Evolutionary conservation across 129 eudicot species (phyloP), one percentile per base, ranked within the genome.

Genomic region (Chrysanthemum lavandulifolium): DNA sequence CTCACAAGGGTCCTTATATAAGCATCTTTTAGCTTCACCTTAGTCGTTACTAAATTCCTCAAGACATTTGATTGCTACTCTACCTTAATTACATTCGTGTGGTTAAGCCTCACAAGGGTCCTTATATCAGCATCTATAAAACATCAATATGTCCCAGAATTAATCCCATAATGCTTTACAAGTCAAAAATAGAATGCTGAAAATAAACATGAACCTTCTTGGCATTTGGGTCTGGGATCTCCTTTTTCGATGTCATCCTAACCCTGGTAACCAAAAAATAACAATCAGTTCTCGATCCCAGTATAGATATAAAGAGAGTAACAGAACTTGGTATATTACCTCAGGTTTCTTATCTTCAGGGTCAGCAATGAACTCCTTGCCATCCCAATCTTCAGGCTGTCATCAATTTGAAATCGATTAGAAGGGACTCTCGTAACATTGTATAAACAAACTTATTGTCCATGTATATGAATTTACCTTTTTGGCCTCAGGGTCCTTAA

Each of bases 361-460:
- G 56, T 93, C 98, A 60, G 90, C 81, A 79, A 93, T 93, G 76
- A 61, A 85, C 73, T 93, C 98, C 83, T 93, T 93, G 27, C 89
- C 98, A 77, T 85, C 98, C 98, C 98, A 93, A 81, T 93, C 97
- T 82, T 93, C 98, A 69, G 98, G 98, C 98, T 93, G 75, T 27
- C 67, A 74, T 61, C 21, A 62, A 43, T 50, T 18, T 21, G 19
- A 53, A 69, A 6, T 1, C 47, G 10, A 6, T 40, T 40, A 40
- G 47, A 5, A 0, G 9, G 47, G 2, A 40, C 6, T n/a, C 48
- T 29, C 40, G 10, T 51, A 45, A 8, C 48, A 52, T 51, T 61
- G 13, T 11, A 47, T 68, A 27, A 59, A 67, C 69, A 27, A 59
- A 67, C 19, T 0, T 9, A 45, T 14, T 10, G 66, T 6, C 18